These are phyloP conservation scores for Coccomyxa subellipsoidea DNA, from an alignment of 163 green algal species.

Conservation along the genomic window DNA sequence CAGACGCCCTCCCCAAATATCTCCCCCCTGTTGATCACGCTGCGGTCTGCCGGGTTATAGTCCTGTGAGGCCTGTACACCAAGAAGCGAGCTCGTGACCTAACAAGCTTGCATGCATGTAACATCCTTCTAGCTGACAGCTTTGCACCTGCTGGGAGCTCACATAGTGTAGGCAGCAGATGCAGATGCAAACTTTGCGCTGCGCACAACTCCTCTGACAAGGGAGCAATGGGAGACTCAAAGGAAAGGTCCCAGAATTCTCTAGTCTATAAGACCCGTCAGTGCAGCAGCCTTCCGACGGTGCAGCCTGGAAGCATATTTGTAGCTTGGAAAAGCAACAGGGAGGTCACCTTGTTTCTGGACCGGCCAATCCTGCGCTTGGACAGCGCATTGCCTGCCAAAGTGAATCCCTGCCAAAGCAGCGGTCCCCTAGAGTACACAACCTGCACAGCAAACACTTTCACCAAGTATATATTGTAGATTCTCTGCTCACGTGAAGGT, in stretches of 20 bases:
- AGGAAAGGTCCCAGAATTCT: too few relatives aligned
- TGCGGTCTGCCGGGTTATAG: background rate
- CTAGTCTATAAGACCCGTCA: too few relatives aligned
- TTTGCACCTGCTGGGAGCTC: too few relatives aligned
- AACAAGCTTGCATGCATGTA: too few relatives aligned
- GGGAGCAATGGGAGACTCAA: too few relatives aligned
- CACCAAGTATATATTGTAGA: background rate
- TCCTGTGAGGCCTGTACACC: background rate
- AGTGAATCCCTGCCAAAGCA: slow-evolving; percentile 2
- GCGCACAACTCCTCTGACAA: too few relatives aligned
- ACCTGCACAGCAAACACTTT: background rate
- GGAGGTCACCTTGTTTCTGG: background rate
- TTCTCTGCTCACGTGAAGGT: background rate
- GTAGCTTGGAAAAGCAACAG: background rate
- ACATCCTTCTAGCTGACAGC: too few relatives aligned
- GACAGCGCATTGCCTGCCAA: background rate
- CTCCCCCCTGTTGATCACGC: background rate
- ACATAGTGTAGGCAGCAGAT: too few relatives aligned
- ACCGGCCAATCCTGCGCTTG: background rate
- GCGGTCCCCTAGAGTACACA: background rate
- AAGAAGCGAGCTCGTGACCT: too few relatives aligned
- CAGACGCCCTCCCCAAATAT: background rate
- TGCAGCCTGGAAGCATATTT: background rate
- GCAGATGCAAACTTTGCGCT: too few relatives aligned
- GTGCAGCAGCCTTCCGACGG: too few relatives aligned